phyloP scores from a whole-genome alignment of 148 eudicot genomes.

The Bassia scoparia region DNA sequence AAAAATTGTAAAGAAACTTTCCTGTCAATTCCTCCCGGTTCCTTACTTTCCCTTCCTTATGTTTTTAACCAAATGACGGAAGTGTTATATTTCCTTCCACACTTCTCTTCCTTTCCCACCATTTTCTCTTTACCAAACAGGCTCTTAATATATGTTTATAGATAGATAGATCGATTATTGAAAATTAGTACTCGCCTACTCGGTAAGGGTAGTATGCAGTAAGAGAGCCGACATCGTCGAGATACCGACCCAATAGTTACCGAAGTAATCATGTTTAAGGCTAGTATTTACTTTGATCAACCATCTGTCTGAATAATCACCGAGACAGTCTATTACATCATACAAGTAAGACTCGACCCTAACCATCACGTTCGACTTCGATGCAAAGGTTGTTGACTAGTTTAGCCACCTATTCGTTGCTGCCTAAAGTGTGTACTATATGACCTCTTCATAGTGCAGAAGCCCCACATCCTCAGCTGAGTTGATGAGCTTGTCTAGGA shows the following conservation, averaged over 20 bases:
- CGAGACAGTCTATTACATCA: background rate
- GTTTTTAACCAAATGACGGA: no score
- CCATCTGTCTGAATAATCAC: background rate
- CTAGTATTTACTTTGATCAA: conserved; percentile 17
- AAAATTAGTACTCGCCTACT: no score
- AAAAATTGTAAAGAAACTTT: no score
- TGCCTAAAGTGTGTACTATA: conserved; percentile 20
- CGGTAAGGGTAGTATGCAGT: conserved; percentile 13
- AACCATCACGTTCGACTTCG: conserved; percentile 24
- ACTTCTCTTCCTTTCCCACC: no score
- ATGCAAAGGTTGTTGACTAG: conserved; percentile 20
- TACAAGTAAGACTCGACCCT: conserved; percentile 13
- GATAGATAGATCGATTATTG: no score
- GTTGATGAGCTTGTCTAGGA: conserved; percentile 20
- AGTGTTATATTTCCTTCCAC: no score
- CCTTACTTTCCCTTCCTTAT: no score
- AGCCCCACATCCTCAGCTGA: conserved; percentile 17
- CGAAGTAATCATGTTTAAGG: conserved; percentile 17
- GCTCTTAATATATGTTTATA: no score
- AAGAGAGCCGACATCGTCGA: conserved; percentile 15
- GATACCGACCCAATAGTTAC: conserved; percentile 12
- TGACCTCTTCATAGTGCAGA: conserved; percentile 22
- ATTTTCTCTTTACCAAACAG: no score
- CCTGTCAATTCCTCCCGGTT: no score
- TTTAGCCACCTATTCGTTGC: conserved; percentile 21